These are phyloP conservation scores for Copromyces sp. DNA, from an alignment of 495 filamentous ascomycete species.

Conservation along the genomic window DNA sequence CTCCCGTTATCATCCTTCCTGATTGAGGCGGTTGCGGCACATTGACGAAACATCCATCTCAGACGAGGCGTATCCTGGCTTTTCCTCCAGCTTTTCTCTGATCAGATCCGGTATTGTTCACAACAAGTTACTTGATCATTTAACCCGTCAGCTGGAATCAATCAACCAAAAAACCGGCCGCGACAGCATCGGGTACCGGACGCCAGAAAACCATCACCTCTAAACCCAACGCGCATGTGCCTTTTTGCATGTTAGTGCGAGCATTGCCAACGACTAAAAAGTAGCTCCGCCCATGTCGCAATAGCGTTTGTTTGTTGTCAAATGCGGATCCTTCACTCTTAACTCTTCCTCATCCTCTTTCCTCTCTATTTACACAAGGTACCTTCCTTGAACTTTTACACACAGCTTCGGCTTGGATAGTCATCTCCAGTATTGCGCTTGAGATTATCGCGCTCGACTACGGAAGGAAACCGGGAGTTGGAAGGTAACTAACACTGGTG, in stretches of 20 bases:
- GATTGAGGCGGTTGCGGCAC: background rate
- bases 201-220: background rate
- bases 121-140: background rate
- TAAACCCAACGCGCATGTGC: background rate
- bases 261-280: background rate
- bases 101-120: background rate
- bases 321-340: background rate
- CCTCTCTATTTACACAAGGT: background rate
- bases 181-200: background rate
- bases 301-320: background rate
- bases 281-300: background rate
- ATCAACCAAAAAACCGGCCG: background rate
- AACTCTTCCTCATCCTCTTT: background rate
- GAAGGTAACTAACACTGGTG: background rate
- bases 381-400: background rate
- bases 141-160: background rate
- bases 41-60: background rate
- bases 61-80: background rate
- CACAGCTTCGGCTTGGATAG: background rate
- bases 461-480: background rate
- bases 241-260: background rate
- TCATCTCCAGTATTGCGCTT: background rate
- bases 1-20: background rate
- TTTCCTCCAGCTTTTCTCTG: background rate
- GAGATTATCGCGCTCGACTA: background rate